Evolutionary conservation across 129 eudicot species (phyloP).

Genomic region (Solidago caesia): DNA sequence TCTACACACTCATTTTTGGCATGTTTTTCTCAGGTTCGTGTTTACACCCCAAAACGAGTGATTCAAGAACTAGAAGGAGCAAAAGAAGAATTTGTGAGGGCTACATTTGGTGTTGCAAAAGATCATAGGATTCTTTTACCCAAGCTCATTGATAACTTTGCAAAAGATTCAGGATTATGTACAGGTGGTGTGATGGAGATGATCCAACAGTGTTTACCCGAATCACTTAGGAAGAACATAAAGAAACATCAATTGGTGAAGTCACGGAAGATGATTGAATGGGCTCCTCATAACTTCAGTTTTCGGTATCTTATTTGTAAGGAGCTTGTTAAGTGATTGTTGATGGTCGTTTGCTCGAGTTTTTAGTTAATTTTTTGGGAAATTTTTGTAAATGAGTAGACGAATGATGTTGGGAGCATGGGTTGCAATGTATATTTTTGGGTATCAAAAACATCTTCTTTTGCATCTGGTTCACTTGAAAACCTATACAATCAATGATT

Average conservation of each 20-base stretch:
- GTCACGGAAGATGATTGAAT: constrained; percentile 70
- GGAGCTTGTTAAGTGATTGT: constrained; percentile 67
- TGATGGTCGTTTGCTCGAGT: neutral
- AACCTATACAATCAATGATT: neutral
- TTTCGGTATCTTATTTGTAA: constrained; percentile 90
- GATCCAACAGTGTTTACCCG: constrained; percentile 78
- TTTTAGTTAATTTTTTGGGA: neutral
- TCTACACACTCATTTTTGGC: neutral
- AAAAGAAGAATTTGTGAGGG: constrained; percentile 86
- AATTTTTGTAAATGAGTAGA: constrained; percentile 40
- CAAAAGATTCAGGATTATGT: constrained; percentile 79
- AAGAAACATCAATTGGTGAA: constrained; percentile 65
- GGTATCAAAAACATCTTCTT: constrained; percentile 6
- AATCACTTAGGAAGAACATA: constrained; percentile 65
- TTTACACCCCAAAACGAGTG: constrained; percentile 81
- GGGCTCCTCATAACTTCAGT: constrained; percentile 74
- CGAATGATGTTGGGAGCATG: constrained; percentile 2
- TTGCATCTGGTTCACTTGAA: neutral
- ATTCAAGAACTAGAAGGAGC: constrained; percentile 77
- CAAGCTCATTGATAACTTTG: constrained; percentile 70
- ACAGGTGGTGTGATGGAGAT: constrained; percentile 68
- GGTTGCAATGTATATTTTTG: constrained; percentile 18
- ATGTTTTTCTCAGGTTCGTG: constrained; percentile 56
- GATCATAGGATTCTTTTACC: constrained; percentile 78
- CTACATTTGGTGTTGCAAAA: constrained; percentile 78